Base-by-base conservation (phyloP, 2,329 filamentous ascomycete genomes). In the Botrytis deweyae region DNA sequence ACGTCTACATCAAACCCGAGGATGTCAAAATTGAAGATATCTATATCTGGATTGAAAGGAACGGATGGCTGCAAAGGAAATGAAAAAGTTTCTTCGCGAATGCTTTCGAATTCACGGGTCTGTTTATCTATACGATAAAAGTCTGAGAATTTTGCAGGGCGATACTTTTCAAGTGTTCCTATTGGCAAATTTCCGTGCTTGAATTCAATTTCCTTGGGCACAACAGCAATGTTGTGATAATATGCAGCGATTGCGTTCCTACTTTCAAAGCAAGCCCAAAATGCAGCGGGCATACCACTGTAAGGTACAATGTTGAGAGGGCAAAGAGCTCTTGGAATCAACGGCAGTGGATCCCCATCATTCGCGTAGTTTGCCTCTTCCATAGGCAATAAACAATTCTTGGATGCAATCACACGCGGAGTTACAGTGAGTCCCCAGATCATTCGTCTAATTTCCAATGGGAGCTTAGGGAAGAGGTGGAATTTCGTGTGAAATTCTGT, bases 21-120 rank as follows among this genome's bases (percentile, higher is more conserved):
- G 14, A 3, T 6, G 12, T 66, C 12, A 6, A 52, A 66, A 20
- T 14, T 2, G 20, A 49, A 33, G 7, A 38, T 38, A 18, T 66
- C 64, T 22, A 18, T 4, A n/a, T 38, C 64, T 52, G 44, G 44
- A 66, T 66, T 66, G 44, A 66, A 66, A 38, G 64, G 64, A 18
- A 66, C 33, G 0, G 29, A 49, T 7, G 64, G 64, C 5, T 20
- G 29, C 25, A 65, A 25, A 18, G 40, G 42, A 25, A 7, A 22
- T 0, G 5, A 33, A 18, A 12, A 25, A 0, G 0, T 1, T 0
- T 42, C 61, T 16, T 7, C 59, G 59, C 6, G 12, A 9, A 63
- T 22, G 10, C 4, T 12, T 25, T 62, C 36, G 12, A 62, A 62
- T 36, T 40, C 3, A 36, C 8, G 10, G 4, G 22, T 40, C 12